phyloP scores from a whole-genome alignment of 176 grass and related monocot species.

The Phoenix dactylifera region DNA sequence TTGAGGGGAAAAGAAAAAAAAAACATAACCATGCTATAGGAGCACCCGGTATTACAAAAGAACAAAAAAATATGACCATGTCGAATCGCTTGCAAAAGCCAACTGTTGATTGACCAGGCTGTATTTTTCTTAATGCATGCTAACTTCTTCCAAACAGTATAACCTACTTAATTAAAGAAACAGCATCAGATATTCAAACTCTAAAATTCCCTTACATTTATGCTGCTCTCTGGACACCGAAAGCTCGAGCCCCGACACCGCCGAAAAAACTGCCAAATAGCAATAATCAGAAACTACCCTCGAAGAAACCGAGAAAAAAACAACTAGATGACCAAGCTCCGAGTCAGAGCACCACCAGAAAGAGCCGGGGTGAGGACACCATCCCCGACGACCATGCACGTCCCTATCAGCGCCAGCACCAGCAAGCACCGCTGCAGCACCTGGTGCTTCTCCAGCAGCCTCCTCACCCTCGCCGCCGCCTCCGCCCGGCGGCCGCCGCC shows the following conservation, averaged over 20 bases:
- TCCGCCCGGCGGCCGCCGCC: background rate
- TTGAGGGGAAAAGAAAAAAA: too few relatives aligned
- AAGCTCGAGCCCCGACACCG: conserved; percentile 76
- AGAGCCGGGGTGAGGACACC: conserved; percentile 87
- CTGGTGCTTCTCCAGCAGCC: conserved; percentile 46
- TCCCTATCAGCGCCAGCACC: conserved; percentile 67
- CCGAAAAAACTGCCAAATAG: conserved; percentile 70
- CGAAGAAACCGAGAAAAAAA: background rate
- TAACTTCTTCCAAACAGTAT: too few relatives aligned
- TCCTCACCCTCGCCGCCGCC: conserved; percentile 21
- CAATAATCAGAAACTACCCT: conserved; percentile 3
- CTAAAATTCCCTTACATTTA: conserved; percentile 46
- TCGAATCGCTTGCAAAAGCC: too few relatives aligned
- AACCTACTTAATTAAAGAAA: too few relatives aligned
- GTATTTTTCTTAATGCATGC: too few relatives aligned
- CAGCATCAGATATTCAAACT: too few relatives aligned
- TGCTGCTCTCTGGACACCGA: conserved; percentile 61
- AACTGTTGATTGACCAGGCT: too few relatives aligned
- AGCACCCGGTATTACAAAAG: too few relatives aligned
- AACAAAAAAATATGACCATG: too few relatives aligned
- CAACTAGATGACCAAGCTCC: background rate
- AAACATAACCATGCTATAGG: too few relatives aligned
- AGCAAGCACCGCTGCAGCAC: conserved; percentile 62
- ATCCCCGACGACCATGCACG: conserved; percentile 93
- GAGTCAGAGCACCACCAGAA: conserved; percentile 39